A percentile compares a stretch with the other conserved stretches of the same genome.
These are phyloP conservation scores for Irpex rosettiformis DNA, from an alignment of 1,284 basidiomycete species.

Conservation along the genomic window DNA sequence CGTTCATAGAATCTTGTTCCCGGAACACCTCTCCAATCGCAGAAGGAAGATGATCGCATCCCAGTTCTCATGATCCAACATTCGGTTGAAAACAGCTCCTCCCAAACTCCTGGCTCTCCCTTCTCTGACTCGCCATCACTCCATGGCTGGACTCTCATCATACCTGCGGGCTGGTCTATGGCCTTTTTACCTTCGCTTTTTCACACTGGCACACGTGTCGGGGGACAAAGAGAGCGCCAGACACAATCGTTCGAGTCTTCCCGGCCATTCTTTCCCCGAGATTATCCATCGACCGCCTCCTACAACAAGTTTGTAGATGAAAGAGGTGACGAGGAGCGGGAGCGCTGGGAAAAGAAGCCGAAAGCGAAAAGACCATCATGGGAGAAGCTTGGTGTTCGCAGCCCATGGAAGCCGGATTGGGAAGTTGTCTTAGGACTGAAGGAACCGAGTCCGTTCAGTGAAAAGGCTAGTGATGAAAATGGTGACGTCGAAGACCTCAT, in stretches of 20 bases:
- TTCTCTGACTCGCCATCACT: conserved; percentile 35
- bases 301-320: conserved; percentile 48
- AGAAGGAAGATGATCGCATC: conserved; percentile 74
- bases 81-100: conserved; percentile 44
- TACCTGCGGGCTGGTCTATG: conserved; percentile 88
- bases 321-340: conserved; percentile 48
- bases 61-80: conserved; percentile 81
- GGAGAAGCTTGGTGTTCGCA: conserved; percentile 57
- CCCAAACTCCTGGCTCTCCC: conserved; percentile 24
- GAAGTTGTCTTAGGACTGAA: conserved; percentile 52
- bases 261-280: conserved; percentile 72
- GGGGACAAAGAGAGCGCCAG: conserved; percentile 74
- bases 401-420: conserved; percentile 81
- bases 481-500: neutral
- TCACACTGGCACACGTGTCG: conserved; percentile 78
- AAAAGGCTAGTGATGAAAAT: neutral
- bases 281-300: conserved; percentile 60
- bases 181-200: conserved; percentile 79
- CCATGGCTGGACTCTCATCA: conserved; percentile 81
- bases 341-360: conserved; percentile 76
- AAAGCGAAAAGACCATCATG: conserved; percentile 82
- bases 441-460: conserved; percentile 22
- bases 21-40: conserved; percentile 63
- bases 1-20: conserved; percentile 63
- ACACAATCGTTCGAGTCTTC: conserved; percentile 81